These are phyloP conservation scores for Acacia confusa DNA, from an alignment of 306 rosid species.

Conservation along the genomic window DNA sequence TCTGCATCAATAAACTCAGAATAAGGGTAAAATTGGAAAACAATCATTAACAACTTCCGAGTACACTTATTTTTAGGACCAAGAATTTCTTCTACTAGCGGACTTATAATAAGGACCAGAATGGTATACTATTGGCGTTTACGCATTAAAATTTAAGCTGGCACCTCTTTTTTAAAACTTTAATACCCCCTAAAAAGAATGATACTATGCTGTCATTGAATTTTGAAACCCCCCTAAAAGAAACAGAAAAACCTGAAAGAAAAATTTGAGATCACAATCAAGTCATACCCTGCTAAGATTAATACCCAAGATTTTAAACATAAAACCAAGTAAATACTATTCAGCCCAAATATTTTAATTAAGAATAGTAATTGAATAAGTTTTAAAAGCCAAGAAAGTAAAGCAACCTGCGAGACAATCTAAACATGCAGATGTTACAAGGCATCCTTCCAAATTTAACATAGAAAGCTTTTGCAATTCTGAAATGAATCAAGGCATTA, in stretches of 20 bases:
- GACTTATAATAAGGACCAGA: too few relatives aligned
- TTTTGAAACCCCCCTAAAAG: background rate
- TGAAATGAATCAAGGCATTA: constrained; percentile 39
- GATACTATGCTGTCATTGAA: background rate
- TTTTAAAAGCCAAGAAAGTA: constrained; percentile 22
- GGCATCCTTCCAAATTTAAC: constrained; percentile 94
- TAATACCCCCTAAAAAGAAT: background rate
- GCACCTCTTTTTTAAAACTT: background rate
- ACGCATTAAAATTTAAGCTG: background rate
- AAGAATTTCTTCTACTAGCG: too few relatives aligned
- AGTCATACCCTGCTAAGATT: constrained; percentile 9
- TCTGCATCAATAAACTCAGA: constrained; percentile 50
- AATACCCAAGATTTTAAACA: constrained; percentile 10
- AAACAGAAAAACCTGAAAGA: background rate
- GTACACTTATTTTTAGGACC: too few relatives aligned
- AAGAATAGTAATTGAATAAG: constrained; percentile 12
- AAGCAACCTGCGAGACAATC: constrained; percentile 79
- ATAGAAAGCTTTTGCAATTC: constrained; percentile 74
- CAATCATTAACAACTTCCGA: too few relatives aligned
- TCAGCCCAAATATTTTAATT: constrained; percentile 9
- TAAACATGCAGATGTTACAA: constrained; percentile 80
- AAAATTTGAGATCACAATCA: constrained; percentile 8
- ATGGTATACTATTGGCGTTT: background rate
- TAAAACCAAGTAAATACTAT: background rate
- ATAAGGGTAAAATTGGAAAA: background rate